A percentile compares a stretch with the other conserved stretches of the same genome.
These are phyloP conservation scores for Backusella morwellensis DNA, from an alignment of 192 early-diverging fungal species.

Conservation along the genomic window DNA sequence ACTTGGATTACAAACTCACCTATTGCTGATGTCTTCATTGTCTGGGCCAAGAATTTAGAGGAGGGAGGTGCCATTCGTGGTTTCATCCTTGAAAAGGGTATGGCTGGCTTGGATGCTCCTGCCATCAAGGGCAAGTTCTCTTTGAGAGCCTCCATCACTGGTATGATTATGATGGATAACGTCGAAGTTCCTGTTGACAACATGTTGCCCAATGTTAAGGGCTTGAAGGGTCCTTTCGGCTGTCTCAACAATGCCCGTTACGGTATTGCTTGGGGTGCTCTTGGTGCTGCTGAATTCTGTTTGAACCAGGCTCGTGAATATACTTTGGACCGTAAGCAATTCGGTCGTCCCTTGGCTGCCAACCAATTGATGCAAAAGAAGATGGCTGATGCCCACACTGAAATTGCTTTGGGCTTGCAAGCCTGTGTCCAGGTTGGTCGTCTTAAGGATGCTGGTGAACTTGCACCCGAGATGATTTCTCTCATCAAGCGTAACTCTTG, in stretches of 20 bases:
- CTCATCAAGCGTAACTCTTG: constrained; percentile 96
- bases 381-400: constrained; percentile 90
- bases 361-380: constrained; percentile 98
- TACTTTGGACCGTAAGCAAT: constrained; percentile 88
- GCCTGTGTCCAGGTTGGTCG: constrained; percentile 89
- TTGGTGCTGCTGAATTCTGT: constrained; percentile 95
- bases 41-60: constrained; percentile 90
- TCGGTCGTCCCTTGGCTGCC: constrained; percentile 85
- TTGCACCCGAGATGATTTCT: constrained; percentile 94
- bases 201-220: constrained; percentile 86
- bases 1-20: constrained; percentile 99
- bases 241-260: constrained; percentile 97
- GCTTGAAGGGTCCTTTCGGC: constrained; percentile 94
- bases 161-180: constrained; percentile 99
- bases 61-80: constrained; percentile 84
- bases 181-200: constrained; percentile 91
- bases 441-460: constrained; percentile 83
- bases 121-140: constrained; percentile 95
- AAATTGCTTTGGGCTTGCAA: constrained; percentile 88
- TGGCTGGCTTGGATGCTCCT: constrained; percentile 80
- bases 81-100: constrained; percentile 89
- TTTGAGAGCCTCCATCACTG: constrained; percentile 89
- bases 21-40: constrained; percentile 93
- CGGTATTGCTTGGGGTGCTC: constrained; percentile 95
- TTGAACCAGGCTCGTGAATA: constrained; percentile 88